A percentile compares a stretch with the other conserved stretches of the same genome.
Evolutionary conservation across 768 basidiomycete species (phyloP).

Genomic region (Pholiota molesta): DNA sequence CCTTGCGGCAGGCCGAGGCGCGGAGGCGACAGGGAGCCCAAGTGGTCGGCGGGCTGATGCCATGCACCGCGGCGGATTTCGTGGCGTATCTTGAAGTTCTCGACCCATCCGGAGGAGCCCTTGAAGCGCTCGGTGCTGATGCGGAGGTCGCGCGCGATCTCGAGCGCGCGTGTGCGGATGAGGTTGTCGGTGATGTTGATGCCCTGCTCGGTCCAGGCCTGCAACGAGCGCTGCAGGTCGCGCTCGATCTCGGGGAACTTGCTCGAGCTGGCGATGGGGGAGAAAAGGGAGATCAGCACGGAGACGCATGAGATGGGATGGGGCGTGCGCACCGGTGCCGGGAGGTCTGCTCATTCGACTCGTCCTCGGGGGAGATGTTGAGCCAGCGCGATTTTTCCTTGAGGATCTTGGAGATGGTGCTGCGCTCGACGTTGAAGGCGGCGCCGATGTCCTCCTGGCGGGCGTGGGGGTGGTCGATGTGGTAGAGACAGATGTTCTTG

Average conservation of each 20-base stretch:
- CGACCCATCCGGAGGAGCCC: constrained; percentile 90
- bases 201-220: constrained; percentile 49
- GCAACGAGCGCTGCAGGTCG: constrained; percentile 62
- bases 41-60: constrained; percentile 25
- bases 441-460: constrained; percentile 87
- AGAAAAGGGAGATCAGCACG: background rate
- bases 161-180: constrained; percentile 67
- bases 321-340: constrained; percentile 61
- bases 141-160: constrained; percentile 54
- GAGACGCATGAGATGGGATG: background rate
- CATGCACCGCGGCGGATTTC: constrained; percentile 69
- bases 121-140: constrained; percentile 65
- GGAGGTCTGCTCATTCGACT: constrained; percentile 59
- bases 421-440: constrained; percentile 80
- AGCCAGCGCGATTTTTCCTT: constrained; percentile 87
- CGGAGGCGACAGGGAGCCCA: background rate
- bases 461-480: constrained; percentile 61
- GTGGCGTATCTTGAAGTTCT: constrained; percentile 87
- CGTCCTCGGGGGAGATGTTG: constrained; percentile 51
- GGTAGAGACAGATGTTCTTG: constrained; percentile 73
- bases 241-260: constrained; percentile 82
- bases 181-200: constrained; percentile 64
- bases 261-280: constrained; percentile 53
- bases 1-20: constrained; percentile 1
- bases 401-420: constrained; percentile 92